These are phyloP conservation scores for Amaranthus palmeri DNA, from an alignment of 148 eudicot genomes.

Conservation along the genomic window DNA sequence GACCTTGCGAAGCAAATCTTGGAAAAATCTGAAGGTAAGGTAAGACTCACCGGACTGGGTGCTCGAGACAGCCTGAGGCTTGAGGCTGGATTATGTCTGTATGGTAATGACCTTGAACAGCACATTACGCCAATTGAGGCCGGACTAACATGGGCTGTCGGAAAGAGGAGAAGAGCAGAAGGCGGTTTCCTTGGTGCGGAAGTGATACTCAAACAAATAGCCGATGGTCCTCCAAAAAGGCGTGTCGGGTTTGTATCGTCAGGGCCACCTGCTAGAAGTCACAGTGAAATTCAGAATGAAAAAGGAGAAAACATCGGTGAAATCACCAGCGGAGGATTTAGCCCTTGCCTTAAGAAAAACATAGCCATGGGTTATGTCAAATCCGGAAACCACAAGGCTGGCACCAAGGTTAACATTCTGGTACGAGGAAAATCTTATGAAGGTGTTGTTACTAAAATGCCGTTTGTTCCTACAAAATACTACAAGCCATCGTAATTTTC, in stretches of 20 bases:
- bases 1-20: slow-evolving; percentile 81
- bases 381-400: slow-evolving; percentile 75
- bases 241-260: slow-evolving; percentile 72
- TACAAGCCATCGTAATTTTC: slow-evolving; percentile 59
- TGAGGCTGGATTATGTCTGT: slow-evolving; percentile 88
- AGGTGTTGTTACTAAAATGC: slow-evolving; percentile 86
- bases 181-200: slow-evolving; percentile 95
- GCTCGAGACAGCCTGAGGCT: slow-evolving; percentile 97
- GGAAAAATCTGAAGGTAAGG: slow-evolving; percentile 93
- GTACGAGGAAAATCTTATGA: slow-evolving; percentile 80
- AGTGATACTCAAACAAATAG: slow-evolving; percentile 83
- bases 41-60: slow-evolving; percentile 89
- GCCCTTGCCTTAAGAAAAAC: slow-evolving; percentile 97
- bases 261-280: slow-evolving; percentile 92
- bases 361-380: slow-evolving; percentile 98
- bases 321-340: slow-evolving; percentile 94
- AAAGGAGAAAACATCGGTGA: slow-evolving; percentile 78
- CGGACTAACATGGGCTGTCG: slow-evolving; percentile 98
- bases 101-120: slow-evolving; percentile 94
- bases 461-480: slow-evolving; percentile 90
- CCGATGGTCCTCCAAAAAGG: slow-evolving; percentile 67
- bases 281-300: slow-evolving; percentile 85
- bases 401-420: slow-evolving; percentile 70
- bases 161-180: slow-evolving; percentile 87
- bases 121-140: slow-evolving; percentile 92